phyloP scores from a whole-genome alignment of 371 early-diverging fungal genomes.

The Apophysomyces ossiformis region DNA sequence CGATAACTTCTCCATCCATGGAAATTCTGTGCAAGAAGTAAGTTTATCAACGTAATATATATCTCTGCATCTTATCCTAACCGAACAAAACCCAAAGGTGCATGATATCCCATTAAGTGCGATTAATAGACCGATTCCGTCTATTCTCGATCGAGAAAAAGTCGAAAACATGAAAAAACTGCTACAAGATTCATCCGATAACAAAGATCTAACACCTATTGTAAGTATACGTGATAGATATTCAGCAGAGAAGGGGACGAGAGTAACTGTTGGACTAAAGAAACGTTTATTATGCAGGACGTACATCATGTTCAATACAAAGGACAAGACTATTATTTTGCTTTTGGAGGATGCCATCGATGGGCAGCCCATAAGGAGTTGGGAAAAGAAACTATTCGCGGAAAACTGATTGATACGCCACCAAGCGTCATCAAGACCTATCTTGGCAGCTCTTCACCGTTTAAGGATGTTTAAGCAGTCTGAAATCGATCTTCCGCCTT shows the following conservation, averaged over 20 bases:
- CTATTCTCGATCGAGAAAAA: conserved; percentile 44
- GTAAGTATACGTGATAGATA: conserved; percentile 20
- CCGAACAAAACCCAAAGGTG: conserved; percentile 20
- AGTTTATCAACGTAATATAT: background rate
- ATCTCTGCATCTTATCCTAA: background rate
- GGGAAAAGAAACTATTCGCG: conserved; percentile 42
- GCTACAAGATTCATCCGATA: conserved; percentile 29
- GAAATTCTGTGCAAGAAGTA: conserved; percentile 40
- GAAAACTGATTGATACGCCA: conserved; percentile 48
- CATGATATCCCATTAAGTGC: conserved; percentile 49
- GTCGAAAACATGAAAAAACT: conserved; percentile 44
- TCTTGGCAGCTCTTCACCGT: conserved; percentile 48
- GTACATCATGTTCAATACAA: conserved; percentile 48
- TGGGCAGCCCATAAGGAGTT: conserved; percentile 56
- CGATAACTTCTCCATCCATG: conserved; percentile 52
- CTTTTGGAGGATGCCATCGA: conserved; percentile 56
- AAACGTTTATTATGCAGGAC: conserved; percentile 25
- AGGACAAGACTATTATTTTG: conserved; percentile 52
- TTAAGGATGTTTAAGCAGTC: conserved; percentile 32
- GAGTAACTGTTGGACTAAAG: too few relatives aligned
- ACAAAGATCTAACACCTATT: conserved; percentile 51
- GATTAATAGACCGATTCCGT: conserved; percentile 52
- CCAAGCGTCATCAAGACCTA: conserved; percentile 45
- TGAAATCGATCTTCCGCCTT: conserved; percentile 23
- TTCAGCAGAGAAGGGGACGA: background rate